A percentile compares a stretch with the other conserved stretches of the same genome.
Conservation (phyloP, 139 green algal species). For the Micractinium sp. region DNA sequence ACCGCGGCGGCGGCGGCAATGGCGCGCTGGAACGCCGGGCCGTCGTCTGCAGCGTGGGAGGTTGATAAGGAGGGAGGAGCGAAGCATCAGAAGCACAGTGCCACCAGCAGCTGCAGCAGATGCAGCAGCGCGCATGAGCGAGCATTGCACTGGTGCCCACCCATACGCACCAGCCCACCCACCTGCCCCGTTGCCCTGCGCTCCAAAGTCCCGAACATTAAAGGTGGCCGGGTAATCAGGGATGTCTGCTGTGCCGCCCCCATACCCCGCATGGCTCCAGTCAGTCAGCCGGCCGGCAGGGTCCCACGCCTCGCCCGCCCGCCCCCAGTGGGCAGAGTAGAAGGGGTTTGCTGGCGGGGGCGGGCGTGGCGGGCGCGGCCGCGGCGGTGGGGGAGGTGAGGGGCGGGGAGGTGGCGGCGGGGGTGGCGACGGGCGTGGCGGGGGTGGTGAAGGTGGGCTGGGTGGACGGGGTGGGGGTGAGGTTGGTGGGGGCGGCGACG, state of each 20-base stretch:
- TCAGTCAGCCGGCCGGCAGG: not conserved
- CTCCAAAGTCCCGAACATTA: not conserved
- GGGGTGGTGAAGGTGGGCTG: not conserved
- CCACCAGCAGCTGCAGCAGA: no score
- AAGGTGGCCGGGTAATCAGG: not conserved
- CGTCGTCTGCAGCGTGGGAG: not conserved
- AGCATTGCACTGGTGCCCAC: no score
- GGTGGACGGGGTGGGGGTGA: not conserved
- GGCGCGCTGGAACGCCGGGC: not conserved
- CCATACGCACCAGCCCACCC: not conserved
- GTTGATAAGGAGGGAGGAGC: no score
- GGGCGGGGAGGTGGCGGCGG: not conserved
- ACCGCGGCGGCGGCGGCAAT: not conserved
- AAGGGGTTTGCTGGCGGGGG: not conserved
- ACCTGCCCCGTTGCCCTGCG: not conserved
- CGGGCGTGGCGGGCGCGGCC: not conserved
- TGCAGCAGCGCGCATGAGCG: no score
- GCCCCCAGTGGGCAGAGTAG: not conserved
- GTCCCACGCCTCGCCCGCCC: not conserved
- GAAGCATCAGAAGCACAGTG: no score
- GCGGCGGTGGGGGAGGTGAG: not conserved
- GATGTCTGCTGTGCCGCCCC: not conserved
- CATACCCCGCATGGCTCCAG: not conserved
- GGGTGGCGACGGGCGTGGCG: not conserved
- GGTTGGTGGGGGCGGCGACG: no score